Percentiles rank a stretch among this genome's conserved stretches.
Conservation (phyloP, 148 eudicot species). For the Chenopodium quinoa region DNA sequence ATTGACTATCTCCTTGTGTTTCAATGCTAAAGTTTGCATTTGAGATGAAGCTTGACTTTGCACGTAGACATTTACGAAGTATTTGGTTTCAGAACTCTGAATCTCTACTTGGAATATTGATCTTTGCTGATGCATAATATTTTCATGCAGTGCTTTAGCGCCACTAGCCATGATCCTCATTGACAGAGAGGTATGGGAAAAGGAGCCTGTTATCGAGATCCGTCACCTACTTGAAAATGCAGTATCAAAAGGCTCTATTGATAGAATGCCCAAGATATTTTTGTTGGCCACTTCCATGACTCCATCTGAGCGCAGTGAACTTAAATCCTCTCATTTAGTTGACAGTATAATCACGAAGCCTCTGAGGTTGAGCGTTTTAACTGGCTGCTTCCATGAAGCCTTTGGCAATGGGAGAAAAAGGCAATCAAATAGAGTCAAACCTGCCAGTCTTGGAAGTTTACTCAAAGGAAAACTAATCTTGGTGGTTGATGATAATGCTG, state of each 20-base stretch:
- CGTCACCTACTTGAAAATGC: constrained; percentile 36
- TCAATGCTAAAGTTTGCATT: background rate
- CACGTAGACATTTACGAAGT: background rate
- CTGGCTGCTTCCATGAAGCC: constrained; percentile 61
- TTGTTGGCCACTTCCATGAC: constrained; percentile 46
- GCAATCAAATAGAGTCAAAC: constrained; percentile 35
- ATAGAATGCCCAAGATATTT: constrained; percentile 45
- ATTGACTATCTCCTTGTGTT: background rate
- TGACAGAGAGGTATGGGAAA: constrained; percentile 63
- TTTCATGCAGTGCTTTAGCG: constrained; percentile 44
- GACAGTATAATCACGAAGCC: constrained; percentile 67
- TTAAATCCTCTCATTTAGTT: constrained; percentile 61
- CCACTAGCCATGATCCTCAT: constrained; percentile 57
- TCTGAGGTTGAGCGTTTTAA: constrained; percentile 60
- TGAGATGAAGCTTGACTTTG: background rate
- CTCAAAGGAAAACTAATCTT: constrained; percentile 53
- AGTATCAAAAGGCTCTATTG: constrained; percentile 21
- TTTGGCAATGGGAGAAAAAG: constrained; percentile 50
- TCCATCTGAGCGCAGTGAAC: constrained; percentile 45
- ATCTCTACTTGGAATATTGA: background rate
- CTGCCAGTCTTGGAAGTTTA: constrained; percentile 42
- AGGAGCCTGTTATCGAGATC: constrained; percentile 37
- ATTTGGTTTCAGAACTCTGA: background rate
- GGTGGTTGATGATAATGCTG: constrained; percentile 77
- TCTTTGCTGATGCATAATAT: constrained; percentile 18